Evolutionary conservation across 768 basidiomycete species (phyloP), one percentile per base, ranked within the genome.

Genomic region (Phylloporus rhodoxanthus): DNA sequence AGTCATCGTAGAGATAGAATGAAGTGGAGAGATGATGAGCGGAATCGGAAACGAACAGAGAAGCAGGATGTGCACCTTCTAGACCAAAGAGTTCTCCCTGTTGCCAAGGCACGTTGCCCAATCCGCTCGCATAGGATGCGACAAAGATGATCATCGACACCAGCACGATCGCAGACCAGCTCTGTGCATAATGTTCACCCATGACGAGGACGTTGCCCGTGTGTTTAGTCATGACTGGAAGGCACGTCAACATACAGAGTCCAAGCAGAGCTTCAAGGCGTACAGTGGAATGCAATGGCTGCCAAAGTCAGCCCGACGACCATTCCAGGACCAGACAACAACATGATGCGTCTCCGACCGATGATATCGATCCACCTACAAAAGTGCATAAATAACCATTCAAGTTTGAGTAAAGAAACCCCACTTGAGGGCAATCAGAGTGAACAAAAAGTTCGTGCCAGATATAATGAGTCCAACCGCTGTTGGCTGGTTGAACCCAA

Each of bases 71-170:
- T 17, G 7, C 36, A 79, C 82, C 81, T 73, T 89, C 85, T 33
- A 91, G 76, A 17, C 76, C 73, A 68, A 91, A 91, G 10, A 92
- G 74, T 62, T 91, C 89, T 38, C 87, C 87, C 64, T 90, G 89
- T 59, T 89, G 87, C 89, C 89, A 91, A 0, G 89, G 89, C 2
- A 89, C 81, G 58, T 87, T 87, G 1, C 87, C 87, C 14, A 89
- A 68, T 4, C 87, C 84, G 2, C 78, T 84, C 0, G 87, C 90
- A 59, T 91, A 92, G 9, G 84, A 84, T 1, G 85, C 85, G 19
- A 90, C 87, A 67, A 85, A 91, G 56, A 87, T 61, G 55, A 92
- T 80, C 85, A 91, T 91, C n/a, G 84, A 78, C 6, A 84, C 52
- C n/a, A 91, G 65, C 3, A 91, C 84, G 50, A 86, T 68, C 1